A percentile compares a stretch with the other conserved stretches of the same genome.
Evolutionary conservation across 2,329 filamentous ascomycete genomes (phyloP).

Genomic region (Drechslera avenae): DNA sequence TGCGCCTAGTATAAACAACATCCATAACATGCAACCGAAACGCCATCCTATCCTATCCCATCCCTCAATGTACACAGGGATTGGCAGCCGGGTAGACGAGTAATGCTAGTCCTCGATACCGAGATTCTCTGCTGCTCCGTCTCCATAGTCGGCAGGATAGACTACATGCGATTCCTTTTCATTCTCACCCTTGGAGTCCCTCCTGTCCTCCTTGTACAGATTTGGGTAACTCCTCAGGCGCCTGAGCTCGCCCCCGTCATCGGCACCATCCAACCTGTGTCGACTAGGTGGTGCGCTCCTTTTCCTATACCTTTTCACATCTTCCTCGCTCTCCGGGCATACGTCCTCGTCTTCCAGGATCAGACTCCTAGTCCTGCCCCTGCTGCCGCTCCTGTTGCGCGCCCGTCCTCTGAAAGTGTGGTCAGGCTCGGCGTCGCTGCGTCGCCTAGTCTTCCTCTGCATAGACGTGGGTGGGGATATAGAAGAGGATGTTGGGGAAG

Average conservation of each 20-base stretch:
- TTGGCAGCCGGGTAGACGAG: slow-evolving; percentile 1
- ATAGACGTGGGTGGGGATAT: slow-evolving; percentile 27
- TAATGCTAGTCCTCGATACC: background rate
- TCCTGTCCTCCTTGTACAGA: slow-evolving; percentile 29
- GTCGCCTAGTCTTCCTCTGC: slow-evolving; percentile 35
- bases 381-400: slow-evolving; percentile 32
- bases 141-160: background rate
- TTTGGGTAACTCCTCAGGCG: slow-evolving; percentile 48
- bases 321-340: slow-evolving; percentile 27
- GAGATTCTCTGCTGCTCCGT: background rate
- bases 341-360: slow-evolving; percentile 32
- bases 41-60: background rate
- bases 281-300: slow-evolving; percentile 44
- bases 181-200: slow-evolving; percentile 20
- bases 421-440: slow-evolving; percentile 45
- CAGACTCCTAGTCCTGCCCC: slow-evolving; percentile 27
- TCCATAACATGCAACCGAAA: background rate
- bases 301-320: slow-evolving; percentile 38
- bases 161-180: slow-evolving; percentile 1
- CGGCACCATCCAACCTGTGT: slow-evolving; percentile 28
- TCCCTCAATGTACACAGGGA: background rate
- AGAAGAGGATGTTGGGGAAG: slow-evolving; percentile 30
- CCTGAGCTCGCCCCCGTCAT: slow-evolving; percentile 32
- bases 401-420: slow-evolving; percentile 43
- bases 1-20: background rate